phyloP scores from a whole-genome alignment of 192 early-diverging fungal species.

The Funneliformis mosseae region DNA sequence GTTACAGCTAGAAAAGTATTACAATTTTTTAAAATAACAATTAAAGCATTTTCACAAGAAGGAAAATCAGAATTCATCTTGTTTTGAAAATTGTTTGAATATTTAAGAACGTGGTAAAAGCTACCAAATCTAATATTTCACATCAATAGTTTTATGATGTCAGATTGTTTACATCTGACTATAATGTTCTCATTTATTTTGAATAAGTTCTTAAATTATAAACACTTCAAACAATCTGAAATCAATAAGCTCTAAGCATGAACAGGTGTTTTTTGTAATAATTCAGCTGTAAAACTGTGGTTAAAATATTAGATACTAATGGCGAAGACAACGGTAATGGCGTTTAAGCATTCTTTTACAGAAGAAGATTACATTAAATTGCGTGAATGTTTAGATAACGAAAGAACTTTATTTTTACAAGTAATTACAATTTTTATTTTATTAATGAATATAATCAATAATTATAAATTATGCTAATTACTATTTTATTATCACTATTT shows the following conservation, averaged over 20 bases:
- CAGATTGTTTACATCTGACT: too few relatives aligned
- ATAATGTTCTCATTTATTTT: too few relatives aligned
- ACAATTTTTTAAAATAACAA: background rate
- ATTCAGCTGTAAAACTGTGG: constrained; percentile 2
- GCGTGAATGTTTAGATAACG: background rate
- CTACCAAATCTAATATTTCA: background rate
- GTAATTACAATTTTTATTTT: background rate
- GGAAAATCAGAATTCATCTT: background rate
- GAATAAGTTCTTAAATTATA: background rate
- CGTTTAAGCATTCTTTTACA: background rate
- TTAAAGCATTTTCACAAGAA: background rate
- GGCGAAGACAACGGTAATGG: background rate
- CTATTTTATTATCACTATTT: too few relatives aligned
- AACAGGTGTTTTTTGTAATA: background rate
- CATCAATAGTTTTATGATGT: too few relatives aligned
- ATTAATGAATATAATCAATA: background rate
- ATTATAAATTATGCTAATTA: background rate
- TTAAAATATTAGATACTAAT: background rate
- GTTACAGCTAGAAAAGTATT: background rate
- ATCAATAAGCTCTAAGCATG: background rate
- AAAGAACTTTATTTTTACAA: background rate
- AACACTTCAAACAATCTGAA: background rate
- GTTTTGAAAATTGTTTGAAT: background rate
- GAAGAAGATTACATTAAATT: background rate
- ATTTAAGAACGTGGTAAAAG: background rate